Percentiles rank a stretch among this genome's conserved stretches.
Conservation (phyloP, 2,329 filamentous ascomycete species). For the Raffaelea albimanens region DNA sequence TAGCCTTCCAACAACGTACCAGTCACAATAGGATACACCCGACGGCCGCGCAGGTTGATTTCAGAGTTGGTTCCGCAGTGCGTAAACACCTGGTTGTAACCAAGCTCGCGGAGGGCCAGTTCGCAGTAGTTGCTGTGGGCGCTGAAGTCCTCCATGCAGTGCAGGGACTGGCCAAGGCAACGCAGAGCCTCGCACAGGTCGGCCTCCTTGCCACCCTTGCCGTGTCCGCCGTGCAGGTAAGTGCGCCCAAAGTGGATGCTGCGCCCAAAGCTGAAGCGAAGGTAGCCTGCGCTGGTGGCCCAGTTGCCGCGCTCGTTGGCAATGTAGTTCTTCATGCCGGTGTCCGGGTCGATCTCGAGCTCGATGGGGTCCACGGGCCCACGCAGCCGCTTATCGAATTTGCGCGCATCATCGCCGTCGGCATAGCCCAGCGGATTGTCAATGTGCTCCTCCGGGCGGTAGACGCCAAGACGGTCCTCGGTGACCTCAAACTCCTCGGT, state of each 20-base stretch:
- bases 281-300: conserved; percentile 82
- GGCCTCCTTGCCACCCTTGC: conserved; percentile 57
- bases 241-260: conserved; percentile 70
- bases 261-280: conserved; percentile 64
- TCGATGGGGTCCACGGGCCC: conserved; percentile 65
- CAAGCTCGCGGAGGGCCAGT: conserved; percentile 64
- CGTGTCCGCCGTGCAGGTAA: conserved; percentile 56
- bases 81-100: conserved; percentile 58
- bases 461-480: conserved; percentile 68
- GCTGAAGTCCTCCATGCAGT: conserved; percentile 70
- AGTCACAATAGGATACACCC: conserved; percentile 66
- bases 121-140: conserved; percentile 82
- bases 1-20: conserved; percentile 17
- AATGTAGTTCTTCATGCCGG: conserved; percentile 99
- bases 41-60: conserved; percentile 55
- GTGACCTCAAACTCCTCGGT: conserved; percentile 81
- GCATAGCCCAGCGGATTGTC: conserved; percentile 80
- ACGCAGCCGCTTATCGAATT: conserved; percentile 72
- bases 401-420: conserved; percentile 75
- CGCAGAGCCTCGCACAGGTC: conserved; percentile 74
- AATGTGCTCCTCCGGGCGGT: conserved; percentile 66
- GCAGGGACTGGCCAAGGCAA: conserved; percentile 65
- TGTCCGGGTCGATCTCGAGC: conserved; percentile 62
- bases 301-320: conserved; percentile 79
- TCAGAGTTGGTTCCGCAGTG: conserved; percentile 61